A percentile compares a stretch with the other conserved stretches of the same genome.
These are phyloP conservation scores for Teunomyces funiuensis DNA, from an alignment of 805 yeast species.

Conservation along the genomic window DNA sequence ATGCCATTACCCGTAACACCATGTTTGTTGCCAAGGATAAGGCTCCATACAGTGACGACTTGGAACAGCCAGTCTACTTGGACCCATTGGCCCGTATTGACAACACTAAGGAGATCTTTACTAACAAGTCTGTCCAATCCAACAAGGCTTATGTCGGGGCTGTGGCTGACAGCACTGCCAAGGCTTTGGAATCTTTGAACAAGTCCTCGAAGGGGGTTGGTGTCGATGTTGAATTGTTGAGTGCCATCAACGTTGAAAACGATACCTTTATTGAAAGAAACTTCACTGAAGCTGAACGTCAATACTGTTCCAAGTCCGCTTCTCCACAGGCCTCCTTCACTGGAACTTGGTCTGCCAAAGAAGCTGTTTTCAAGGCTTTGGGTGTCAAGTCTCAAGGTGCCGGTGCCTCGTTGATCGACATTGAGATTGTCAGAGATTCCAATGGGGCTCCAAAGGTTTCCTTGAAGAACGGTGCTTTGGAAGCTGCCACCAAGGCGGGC, in stretches of 20 bases:
- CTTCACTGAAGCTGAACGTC: constrained; percentile 79
- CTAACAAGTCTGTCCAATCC: constrained; percentile 52
- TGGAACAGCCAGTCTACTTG: constrained; percentile 88
- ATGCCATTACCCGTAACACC: constrained; percentile 86
- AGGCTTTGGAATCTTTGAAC: constrained; percentile 58
- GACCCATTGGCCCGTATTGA: constrained; percentile 89
- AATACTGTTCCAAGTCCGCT: constrained; percentile 73
- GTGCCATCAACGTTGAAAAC: constrained; percentile 80
- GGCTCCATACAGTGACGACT: constrained; percentile 87
- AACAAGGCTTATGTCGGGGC: constrained; percentile 42
- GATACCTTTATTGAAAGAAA: constrained; percentile 90
- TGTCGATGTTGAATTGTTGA: constrained; percentile 91
- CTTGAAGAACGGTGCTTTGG: constrained; percentile 73
- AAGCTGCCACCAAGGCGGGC: constrained; percentile 70
- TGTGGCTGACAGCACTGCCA: constrained; percentile 59
- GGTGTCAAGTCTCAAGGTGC: constrained; percentile 90
- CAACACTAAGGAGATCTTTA: constrained; percentile 39
- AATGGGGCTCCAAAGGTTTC: constrained; percentile 82
- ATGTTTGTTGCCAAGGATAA: constrained; percentile 91
- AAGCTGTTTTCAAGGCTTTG: constrained; percentile 95
- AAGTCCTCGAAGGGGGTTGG: constrained; percentile 75
- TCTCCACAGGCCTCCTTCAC: constrained; percentile 87
- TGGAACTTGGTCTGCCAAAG: constrained; percentile 99
- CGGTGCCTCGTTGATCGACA: constrained; percentile 89
- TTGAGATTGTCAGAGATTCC: constrained; percentile 74